These are phyloP conservation scores for Malus sylvestris DNA, from an alignment of 306 rosid genomes.

Conservation along the genomic window DNA sequence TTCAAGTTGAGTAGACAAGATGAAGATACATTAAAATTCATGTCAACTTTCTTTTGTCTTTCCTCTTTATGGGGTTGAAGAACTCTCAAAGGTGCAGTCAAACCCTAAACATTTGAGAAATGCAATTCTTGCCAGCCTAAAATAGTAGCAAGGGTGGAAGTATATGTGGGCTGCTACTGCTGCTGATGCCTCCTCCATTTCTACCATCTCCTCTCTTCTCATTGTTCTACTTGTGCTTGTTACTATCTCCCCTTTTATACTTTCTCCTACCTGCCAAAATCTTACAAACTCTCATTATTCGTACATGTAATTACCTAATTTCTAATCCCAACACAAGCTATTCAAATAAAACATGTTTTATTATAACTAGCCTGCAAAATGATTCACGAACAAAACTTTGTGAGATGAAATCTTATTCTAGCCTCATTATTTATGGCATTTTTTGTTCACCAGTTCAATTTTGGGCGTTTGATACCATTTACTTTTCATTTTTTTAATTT, in stretches of 20 bases:
- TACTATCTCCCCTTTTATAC: constrained; percentile 40
- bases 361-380: neutral
- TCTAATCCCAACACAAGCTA: too few species aligned
- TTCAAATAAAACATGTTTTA: neutral
- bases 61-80: constrained; percentile 33
- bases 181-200: constrained; percentile 30
- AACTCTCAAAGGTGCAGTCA: constrained; percentile 38
- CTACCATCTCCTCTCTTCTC: constrained; percentile 34
- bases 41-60: constrained; percentile 35
- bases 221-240: constrained; percentile 37
- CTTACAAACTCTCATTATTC: neutral
- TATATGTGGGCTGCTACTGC: constrained; percentile 17
- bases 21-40: neutral
- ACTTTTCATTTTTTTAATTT: too few species aligned
- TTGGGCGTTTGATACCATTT: too few species aligned
- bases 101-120: constrained; percentile 83
- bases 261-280: constrained; percentile 41
- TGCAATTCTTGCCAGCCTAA: constrained; percentile 58
- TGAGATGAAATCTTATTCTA: neutral
- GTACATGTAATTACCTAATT: neutral
- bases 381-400: neutral
- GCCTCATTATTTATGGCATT: neutral
- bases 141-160: constrained; percentile 59
- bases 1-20: neutral
- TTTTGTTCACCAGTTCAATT: too few species aligned